phyloP scores from a whole-genome alignment of 352 stramenopile genomes.

The Phytopythium ostracodes region DNA sequence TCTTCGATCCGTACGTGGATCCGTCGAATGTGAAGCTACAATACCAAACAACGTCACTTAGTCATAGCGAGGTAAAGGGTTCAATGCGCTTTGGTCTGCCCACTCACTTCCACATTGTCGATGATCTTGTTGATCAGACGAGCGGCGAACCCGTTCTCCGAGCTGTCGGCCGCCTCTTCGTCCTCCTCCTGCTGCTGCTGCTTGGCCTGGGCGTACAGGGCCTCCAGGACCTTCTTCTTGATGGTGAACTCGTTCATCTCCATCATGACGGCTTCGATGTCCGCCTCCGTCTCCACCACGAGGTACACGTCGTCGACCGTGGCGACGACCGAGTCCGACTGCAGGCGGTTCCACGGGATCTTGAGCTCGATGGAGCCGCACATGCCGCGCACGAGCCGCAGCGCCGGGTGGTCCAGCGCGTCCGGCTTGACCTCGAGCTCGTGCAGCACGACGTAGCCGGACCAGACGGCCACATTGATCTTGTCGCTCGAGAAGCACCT shows the following conservation, averaged over 20 bases:
- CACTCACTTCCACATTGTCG: slow-evolving; percentile 76
- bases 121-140: slow-evolving; percentile 87
- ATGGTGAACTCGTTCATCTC: slow-evolving; percentile 76
- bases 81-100: neutral
- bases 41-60: neutral
- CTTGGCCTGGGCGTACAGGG: slow-evolving; percentile 72
- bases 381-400: slow-evolving; percentile 74
- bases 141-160: slow-evolving; percentile 67
- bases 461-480: slow-evolving; percentile 87
- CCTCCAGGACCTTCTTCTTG: slow-evolving; percentile 83
- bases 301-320: slow-evolving; percentile 87
- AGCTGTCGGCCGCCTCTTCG: slow-evolving; percentile 14
- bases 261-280: slow-evolving; percentile 73
- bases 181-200: slow-evolving; percentile 56
- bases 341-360: slow-evolving; percentile 87
- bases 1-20: slow-evolving; percentile 86
- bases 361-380: slow-evolving; percentile 86
- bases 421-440: slow-evolving; percentile 80
- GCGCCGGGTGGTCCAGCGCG: slow-evolving; percentile 52
- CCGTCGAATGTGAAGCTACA: slow-evolving; percentile 77
- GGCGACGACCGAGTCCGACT: slow-evolving; percentile 84
- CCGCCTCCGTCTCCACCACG: slow-evolving; percentile 71
- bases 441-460: slow-evolving; percentile 79
- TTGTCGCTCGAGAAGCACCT: slow-evolving; percentile 88
- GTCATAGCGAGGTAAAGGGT: neutral